phyloP scores from a whole-genome alignment of 2,329 filamentous ascomycete genomes.

The Sphaerulina musiva region DNA sequence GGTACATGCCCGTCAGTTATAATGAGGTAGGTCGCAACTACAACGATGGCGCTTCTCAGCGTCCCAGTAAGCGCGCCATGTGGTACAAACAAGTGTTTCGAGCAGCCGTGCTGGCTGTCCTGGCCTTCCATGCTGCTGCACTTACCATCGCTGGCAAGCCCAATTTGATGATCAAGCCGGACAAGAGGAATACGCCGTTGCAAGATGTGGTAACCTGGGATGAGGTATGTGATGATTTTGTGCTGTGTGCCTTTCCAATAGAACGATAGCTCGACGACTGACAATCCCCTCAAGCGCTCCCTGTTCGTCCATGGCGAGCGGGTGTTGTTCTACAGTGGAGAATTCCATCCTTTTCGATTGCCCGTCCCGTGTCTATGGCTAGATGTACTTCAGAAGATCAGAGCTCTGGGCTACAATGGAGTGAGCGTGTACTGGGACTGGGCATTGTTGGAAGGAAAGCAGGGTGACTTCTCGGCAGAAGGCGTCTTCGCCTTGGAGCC shows the following conservation, averaged over 20 bases:
- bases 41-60: not conserved
- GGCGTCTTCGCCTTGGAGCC: conserved; percentile 66
- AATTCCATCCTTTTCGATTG: conserved; percentile 64
- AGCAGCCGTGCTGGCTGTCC: conserved; percentile 24
- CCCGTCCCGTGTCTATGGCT: conserved; percentile 59
- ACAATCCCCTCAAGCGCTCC: conserved; percentile 43
- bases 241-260: not conserved
- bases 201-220: conserved; percentile 65
- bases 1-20: not conserved
- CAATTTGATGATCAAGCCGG: conserved; percentile 44
- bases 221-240: conserved; percentile 34
- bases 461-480: conserved; percentile 61
- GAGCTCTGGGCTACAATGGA: conserved; percentile 69
- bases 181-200: conserved; percentile 44
- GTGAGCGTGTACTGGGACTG: conserved; percentile 76
- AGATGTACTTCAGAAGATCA: conserved; percentile 77
- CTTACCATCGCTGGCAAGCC: conserved; percentile 46
- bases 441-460: conserved; percentile 69
- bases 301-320: conserved; percentile 64
- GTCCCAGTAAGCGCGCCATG: conserved; percentile 15
- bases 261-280: not conserved
- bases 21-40: not conserved
- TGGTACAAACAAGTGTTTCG: conserved; percentile 23
- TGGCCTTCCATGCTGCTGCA: conserved; percentile 30
- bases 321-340: conserved; percentile 64